Evolutionary conservation across 2,329 filamentous ascomycete genomes (phyloP), one percentile per base, ranked within the genome.

Genomic region (Bipolaris cookei): DNA sequence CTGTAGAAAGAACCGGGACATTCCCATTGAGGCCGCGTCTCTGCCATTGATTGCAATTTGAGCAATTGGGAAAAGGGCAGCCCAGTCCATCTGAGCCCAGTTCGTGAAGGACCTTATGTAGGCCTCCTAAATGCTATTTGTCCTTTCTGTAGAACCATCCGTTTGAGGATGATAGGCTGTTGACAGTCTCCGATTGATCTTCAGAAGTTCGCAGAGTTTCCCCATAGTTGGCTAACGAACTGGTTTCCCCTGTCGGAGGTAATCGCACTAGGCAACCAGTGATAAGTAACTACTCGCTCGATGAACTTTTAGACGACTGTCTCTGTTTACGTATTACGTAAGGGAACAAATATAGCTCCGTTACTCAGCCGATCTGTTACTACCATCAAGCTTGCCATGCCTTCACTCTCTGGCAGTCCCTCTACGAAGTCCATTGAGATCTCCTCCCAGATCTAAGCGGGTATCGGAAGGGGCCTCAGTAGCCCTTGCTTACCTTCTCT

Each of bases 361-460:
- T 51, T 55, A 0, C 20, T 39, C 3, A 51, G 41, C 1, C 23
- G 32, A 28, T 56, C 18, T 7, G 42, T 45, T 7, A 56, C 18
- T 3, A 56, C 46, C 10, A 56, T 39, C 3, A 38, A n/a, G 38
- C 30, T 18, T 1, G 2, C 18, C 3, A 25, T 20, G 14, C 16
- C 30, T 7, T 32, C 18, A 4, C 20, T 25, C 3, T 10, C 5
- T 3, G 35, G 25, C 2, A 52, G 20, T n/a, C 10, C 16, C 14
- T 28, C 16, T 34, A 57, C 39, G 35, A 53, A 58, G 21, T 54
- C 37, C 2, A 54, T 53, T 3, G 38, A 54, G 13, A 53, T 51
- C 8, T 32, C 30, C 14, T 18, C 35, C 51, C 23, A 54, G 6
- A 44, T 23, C 4, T 21, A 10, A 18, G 45, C 34, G 7, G 25